Base-by-base conservation (phyloP, 129 eudicot genomes). In the sunflower (Helianthus annuus) region DNA sequence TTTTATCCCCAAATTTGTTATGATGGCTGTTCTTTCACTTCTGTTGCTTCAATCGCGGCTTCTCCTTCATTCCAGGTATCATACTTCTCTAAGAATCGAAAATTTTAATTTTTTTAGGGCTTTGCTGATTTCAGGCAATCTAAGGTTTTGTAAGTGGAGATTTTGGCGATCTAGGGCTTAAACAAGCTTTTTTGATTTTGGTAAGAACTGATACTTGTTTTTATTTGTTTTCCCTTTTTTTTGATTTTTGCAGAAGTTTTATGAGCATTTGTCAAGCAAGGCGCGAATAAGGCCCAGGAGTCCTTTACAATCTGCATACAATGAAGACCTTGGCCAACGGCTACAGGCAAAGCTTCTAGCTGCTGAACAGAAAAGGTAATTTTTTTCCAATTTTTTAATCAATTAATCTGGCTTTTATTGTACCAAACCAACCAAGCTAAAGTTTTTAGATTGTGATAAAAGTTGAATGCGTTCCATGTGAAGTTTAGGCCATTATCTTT, bases 271-370 rank as follows among this genome's bases (percentile, higher is more conserved):
- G 74, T 84, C 99, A 55, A 79, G 87, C 69, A 95, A 95, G 78
- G 99, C 97, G 6, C 83, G 85, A 24, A 85, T 84, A 14, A 95
- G 84, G 84, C 88, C 77, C 16, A 80, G 84, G 83, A 86, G 85
- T 74, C 91, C 90, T 44, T 82, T 1, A 29, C 66, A 89, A 51
- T 77, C 89, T 52, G 79, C 84, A 11, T 60, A 71, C 40, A 88
- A 85, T 17, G 86, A 80, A 68, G 90, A 84, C 61, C 91, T 80
- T 64, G 90, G 89, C 59, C 96, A 84, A 79, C 89, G 91, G 49
- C 88, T 95, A 27, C 94, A 95, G 80, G 95, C 99, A 9, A 95
- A 88, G 82, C 97, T 90, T 13, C 80, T 74, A 71, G 97, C 99
- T 63, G 99, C 99, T 72, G 97, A 95, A 72, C 88, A 86, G 85